These are phyloP conservation scores for Epithemia pelagica DNA, from an alignment of 108 stramenopile genomes.

Conservation along the genomic window DNA sequence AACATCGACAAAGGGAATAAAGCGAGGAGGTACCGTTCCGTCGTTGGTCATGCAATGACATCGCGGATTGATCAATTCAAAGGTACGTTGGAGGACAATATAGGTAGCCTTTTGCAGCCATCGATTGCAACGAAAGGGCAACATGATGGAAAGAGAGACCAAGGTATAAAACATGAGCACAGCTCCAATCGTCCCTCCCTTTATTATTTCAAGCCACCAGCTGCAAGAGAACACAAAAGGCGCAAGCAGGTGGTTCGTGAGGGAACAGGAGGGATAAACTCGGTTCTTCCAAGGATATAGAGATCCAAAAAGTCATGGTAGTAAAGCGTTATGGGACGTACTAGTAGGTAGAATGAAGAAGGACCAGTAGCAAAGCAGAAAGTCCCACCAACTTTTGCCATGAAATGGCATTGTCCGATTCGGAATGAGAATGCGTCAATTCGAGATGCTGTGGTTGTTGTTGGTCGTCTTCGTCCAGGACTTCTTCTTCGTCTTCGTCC, in stretches of 20 bases:
- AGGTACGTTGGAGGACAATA: slow-evolving; percentile 51
- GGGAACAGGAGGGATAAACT: too few relatives aligned
- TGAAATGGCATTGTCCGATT: slow-evolving; percentile 26
- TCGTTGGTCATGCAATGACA: slow-evolving; percentile 41
- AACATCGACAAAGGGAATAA: slow-evolving; percentile 79
- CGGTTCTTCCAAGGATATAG: too few relatives aligned
- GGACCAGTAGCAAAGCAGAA: slow-evolving; percentile 37
- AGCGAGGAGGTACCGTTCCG: slow-evolving; percentile 28
- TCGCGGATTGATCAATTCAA: slow-evolving; percentile 66
- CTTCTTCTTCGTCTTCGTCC: not conserved
- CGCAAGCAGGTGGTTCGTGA: too few relatives aligned
- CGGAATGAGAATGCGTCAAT: not conserved
- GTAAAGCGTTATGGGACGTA: too few relatives aligned
- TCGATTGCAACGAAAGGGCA: slow-evolving; percentile 47
- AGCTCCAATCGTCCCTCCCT: slow-evolving; percentile 64
- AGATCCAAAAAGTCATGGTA: too few relatives aligned
- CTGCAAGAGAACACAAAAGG: not conserved
- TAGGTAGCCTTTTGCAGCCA: slow-evolving; percentile 56
- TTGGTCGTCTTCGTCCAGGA: not conserved
- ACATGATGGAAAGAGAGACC: slow-evolving; percentile 41
- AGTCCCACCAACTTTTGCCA: slow-evolving; percentile 51
- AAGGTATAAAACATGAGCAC: slow-evolving; percentile 60
- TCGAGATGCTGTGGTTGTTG: too few relatives aligned
- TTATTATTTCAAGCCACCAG: slow-evolving; percentile 51
- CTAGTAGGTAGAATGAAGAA: slow-evolving; percentile 51